Percentiles rank a stretch among this genome's conserved stretches.
These are phyloP conservation scores for Pyrus betulifolia DNA, from an alignment of 306 rosid genomes.

Conservation along the genomic window DNA sequence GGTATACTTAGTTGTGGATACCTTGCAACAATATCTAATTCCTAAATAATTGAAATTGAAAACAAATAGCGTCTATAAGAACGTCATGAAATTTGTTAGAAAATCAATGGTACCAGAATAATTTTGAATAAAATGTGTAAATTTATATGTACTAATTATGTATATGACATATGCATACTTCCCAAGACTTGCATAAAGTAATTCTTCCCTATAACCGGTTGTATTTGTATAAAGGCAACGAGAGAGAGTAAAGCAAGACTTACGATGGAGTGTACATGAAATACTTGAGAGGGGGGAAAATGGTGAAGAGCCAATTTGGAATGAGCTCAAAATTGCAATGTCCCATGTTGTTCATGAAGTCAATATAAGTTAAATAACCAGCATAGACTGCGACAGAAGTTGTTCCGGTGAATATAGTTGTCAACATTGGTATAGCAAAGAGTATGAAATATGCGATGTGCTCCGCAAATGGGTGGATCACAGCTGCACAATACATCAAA, in stretches of 20 bases:
- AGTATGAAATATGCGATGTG: constrained; percentile 27
- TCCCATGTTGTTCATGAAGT: constrained; percentile 50
- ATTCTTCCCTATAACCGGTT: neutral
- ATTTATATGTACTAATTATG: too few relatives aligned
- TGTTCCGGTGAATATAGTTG: neutral
- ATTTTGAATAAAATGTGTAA: too few relatives aligned
- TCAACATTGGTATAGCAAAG: constrained; percentile 26
- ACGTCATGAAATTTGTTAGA: too few relatives aligned
- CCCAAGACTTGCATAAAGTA: neutral
- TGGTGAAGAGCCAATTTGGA: constrained; percentile 33
- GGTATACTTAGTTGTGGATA: too few relatives aligned
- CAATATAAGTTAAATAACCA: constrained; percentile 20
- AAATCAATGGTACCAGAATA: neutral
- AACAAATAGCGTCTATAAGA: too few relatives aligned
- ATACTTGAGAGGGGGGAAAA: constrained; percentile 40
- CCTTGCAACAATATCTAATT: too few relatives aligned
- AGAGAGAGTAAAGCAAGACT: constrained; percentile 4
- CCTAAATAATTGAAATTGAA: too few relatives aligned
- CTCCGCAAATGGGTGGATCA: constrained; percentile 45
- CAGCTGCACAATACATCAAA: constrained; percentile 25
- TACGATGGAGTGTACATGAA: constrained; percentile 36
- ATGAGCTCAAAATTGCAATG: constrained; percentile 43
- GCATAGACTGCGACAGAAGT: neutral
- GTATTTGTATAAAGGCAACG: neutral
- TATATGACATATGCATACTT: neutral